phyloP scores from a whole-genome alignment of 139 green algal species.

The Chloropicon primus region DNA sequence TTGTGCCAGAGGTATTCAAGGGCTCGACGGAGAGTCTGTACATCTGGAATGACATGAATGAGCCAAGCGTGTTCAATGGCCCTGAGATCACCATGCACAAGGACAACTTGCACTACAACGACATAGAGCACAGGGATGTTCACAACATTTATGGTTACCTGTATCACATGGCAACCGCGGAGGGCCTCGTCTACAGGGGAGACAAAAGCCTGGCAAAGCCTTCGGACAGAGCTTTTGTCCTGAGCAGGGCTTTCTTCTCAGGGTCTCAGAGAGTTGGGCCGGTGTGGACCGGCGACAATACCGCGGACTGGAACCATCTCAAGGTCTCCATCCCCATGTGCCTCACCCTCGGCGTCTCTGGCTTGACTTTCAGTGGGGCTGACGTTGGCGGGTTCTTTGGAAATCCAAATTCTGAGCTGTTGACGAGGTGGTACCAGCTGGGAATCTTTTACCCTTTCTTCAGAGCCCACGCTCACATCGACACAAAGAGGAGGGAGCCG shows the following conservation, averaged over 20 bases:
- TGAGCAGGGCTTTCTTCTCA: constrained; percentile 87
- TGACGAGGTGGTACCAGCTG: constrained; percentile 89
- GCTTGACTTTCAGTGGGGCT: constrained; percentile 74
- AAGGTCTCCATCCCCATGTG: constrained; percentile 83
- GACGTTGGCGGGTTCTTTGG: constrained; percentile 98
- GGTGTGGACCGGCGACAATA: constrained; percentile 99
- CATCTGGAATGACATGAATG: constrained; percentile 99
- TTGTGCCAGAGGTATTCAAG: constrained; percentile 63
- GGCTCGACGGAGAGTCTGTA: constrained; percentile 78
- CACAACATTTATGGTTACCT: constrained; percentile 91
- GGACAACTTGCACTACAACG: constrained; percentile 69
- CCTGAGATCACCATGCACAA: constrained; percentile 93
- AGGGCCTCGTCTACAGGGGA: constrained; percentile 14
- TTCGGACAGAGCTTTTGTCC: constrained; percentile 87
- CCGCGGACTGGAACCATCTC: constrained; percentile 72
- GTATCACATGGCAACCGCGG: constrained; percentile 77
- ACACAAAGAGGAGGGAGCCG: constrained; percentile 88
- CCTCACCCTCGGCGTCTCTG: constrained; percentile 67
- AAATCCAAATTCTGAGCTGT: constrained; percentile 85
- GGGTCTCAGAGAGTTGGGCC: constrained; percentile 71
- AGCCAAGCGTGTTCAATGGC: constrained; percentile 97
- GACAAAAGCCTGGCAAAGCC: constrained; percentile 3
- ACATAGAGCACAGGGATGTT: constrained; percentile 83
- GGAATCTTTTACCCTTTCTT: constrained; percentile 96
- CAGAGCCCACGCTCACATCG: constrained; percentile 88